Evolutionary conservation across 2,329 filamentous ascomycete species (phyloP), one percentile per base, ranked within the genome.

Genomic region (Epichloe baconii): DNA sequence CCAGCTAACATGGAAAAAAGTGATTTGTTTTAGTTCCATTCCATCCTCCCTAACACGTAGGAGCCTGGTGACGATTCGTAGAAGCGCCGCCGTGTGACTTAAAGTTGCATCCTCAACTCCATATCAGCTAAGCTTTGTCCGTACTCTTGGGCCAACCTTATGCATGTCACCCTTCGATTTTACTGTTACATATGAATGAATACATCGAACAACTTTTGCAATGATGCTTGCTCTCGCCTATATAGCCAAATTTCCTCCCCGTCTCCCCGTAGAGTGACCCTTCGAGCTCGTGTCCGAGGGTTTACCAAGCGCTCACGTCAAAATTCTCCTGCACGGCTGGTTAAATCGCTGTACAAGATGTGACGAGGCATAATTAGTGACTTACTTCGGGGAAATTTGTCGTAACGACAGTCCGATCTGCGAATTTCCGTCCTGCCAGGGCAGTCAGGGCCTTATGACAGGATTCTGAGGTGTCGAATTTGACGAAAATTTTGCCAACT

Each of bases 401-500:
- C 3, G 88, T 89, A 12, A 98, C 89, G 31, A 98, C 94, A 3
- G 93, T 98, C 60, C 94, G 81, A 70, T 97, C 88, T 0, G 90
- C 87, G 66, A 98, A 99, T 66, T 97, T 96, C 57, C 94, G 80
- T 45, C 93, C 93, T 34, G 94, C 93, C 59, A 99, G 74, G n/a
- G 88, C 84, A 61, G 85, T 83, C 52, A 98, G 74, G 7, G 93
- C 94, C 62, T 87, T 90, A 55, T 86, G 84, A 19, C 91, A 87
- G 8, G 83, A 81, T 48, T 89, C 88, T 2, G 79, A 72, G 3
- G 75, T 79, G 57, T 93, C 87, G 63, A 88, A 98, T 67, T 96
- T 97, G 72, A 98, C 84, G 65, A 85, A 98, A 59, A 99, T 97
- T 76, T 97, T 98, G 65, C 93, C 93, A 21, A 98, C 89, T 45